These are phyloP conservation scores for Tillandsia leiboldiana DNA, from an alignment of 176 grass and related monocot genomes.

Conservation along the genomic window DNA sequence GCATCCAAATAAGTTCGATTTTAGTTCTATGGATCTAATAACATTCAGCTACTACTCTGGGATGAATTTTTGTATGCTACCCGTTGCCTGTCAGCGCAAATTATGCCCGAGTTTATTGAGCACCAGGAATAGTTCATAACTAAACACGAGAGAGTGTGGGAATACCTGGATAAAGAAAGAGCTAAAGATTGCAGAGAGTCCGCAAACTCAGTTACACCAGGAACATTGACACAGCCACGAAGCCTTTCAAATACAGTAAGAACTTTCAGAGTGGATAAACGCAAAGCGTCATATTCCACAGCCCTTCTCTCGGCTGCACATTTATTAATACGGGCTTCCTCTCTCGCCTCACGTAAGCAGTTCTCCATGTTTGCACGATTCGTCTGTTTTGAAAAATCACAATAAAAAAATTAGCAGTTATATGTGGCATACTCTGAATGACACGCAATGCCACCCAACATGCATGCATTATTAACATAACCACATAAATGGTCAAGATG, in stretches of 20 bases:
- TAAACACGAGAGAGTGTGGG: background rate
- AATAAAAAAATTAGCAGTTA: background rate
- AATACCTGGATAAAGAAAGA: slow-evolving; percentile 71
- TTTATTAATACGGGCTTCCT: slow-evolving; percentile 82
- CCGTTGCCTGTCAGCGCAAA: background rate
- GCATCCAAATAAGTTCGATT: background rate
- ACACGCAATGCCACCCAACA: background rate
- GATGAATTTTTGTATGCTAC: background rate
- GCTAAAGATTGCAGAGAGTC: slow-evolving; percentile 79
- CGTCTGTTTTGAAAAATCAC: slow-evolving; percentile 38
- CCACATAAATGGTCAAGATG: background rate
- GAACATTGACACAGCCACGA: slow-evolving; percentile 47
- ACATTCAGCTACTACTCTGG: background rate
- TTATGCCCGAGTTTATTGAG: background rate
- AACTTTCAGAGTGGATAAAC: slow-evolving; percentile 70
- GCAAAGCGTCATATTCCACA: slow-evolving; percentile 69
- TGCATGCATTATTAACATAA: background rate
- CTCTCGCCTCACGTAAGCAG: slow-evolving; percentile 84
- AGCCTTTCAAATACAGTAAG: slow-evolving; percentile 81
- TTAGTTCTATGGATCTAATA: no score
- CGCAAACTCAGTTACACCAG: slow-evolving; percentile 45
- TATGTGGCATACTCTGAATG: slow-evolving; percentile 9
- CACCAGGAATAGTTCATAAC: background rate
- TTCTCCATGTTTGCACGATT: slow-evolving; percentile 95
- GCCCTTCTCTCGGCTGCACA: slow-evolving; percentile 97